phyloP scores from a whole-genome alignment of 2,329 filamentous ascomycete species.

The Trichoderma atroviride region DNA sequence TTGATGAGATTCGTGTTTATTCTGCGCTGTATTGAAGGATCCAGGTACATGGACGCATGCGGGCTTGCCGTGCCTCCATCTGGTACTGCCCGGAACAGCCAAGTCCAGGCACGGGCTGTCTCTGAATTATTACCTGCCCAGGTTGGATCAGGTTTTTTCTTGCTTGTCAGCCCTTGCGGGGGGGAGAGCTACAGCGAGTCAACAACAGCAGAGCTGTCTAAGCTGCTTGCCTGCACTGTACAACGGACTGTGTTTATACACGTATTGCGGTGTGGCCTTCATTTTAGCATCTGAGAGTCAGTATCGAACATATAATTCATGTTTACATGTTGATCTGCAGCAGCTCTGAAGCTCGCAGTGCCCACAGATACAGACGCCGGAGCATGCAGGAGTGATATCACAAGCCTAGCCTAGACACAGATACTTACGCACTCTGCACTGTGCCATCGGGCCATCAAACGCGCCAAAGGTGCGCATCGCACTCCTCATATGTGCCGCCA shows the following conservation, averaged over 20 bases:
- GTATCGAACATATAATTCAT: no score
- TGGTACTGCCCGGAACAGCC: not conserved
- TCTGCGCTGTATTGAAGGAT: not conserved
- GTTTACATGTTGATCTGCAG: not conserved
- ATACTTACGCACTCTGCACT: not conserved
- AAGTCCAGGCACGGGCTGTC: not conserved
- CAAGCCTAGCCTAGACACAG: not conserved
- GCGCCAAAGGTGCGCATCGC: not conserved
- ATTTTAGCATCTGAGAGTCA: not conserved
- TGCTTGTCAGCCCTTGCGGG: not conserved
- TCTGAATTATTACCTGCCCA: conserved; percentile 22
- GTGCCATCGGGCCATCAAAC: not conserved
- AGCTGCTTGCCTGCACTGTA: not conserved
- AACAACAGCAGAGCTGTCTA: not conserved
- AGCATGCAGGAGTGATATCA: not conserved
- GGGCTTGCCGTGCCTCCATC: conserved; percentile 21
- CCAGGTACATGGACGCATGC: conserved; percentile 17
- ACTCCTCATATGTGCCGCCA: conserved; percentile 1
- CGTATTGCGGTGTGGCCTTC: not conserved
- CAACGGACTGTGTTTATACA: not conserved
- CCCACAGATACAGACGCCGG: no score
- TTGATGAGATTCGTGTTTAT: not conserved
- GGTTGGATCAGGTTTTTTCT: not conserved
- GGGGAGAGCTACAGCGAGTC: conserved; percentile 17
- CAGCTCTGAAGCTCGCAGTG: not conserved